Conservation (phyloP, 371 early-diverging fungal species). For the Rhizoclosmatium hyalinum region DNA sequence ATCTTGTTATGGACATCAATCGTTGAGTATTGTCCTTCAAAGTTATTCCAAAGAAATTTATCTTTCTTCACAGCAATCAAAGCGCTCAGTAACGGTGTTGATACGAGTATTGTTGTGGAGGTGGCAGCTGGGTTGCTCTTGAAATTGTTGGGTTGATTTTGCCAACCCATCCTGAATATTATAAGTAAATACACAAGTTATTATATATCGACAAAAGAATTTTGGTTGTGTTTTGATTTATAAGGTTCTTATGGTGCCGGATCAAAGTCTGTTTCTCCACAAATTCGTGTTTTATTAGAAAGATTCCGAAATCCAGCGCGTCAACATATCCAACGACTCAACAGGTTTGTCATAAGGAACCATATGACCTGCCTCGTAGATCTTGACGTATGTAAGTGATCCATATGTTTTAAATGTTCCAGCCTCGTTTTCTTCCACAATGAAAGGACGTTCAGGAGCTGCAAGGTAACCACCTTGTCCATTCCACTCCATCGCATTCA, state of each 20-base stretch:
- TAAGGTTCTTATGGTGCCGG: too few species aligned
- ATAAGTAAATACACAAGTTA: too few species aligned
- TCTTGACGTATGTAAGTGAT: constrained; percentile 80
- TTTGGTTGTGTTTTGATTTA: too few species aligned
- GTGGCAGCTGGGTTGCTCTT: background rate
- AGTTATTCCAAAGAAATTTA: background rate
- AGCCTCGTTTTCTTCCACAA: constrained; percentile 57
- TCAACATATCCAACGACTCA: constrained; percentile 63
- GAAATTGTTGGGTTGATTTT: too few species aligned
- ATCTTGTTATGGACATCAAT: constrained; percentile 12
- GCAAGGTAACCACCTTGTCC: constrained; percentile 71
- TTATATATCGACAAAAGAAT: too few species aligned
- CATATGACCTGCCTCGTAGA: constrained; percentile 93
- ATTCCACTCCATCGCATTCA: constrained; percentile 79
- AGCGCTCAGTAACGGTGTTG: constrained; percentile 1
- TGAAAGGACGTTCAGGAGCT: constrained; percentile 70
- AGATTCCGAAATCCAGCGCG: constrained; percentile 59
- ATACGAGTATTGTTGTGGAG: constrained; percentile 16
- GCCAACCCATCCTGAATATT: too few species aligned
- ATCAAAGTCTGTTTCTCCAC: too few species aligned
- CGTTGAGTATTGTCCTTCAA: background rate
- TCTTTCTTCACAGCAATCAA: constrained; percentile 8
- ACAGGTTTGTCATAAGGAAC: constrained; percentile 53
- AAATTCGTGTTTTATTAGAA: background rate
- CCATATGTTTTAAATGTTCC: constrained; percentile 77